A percentile compares a stretch with the other conserved stretches of the same genome.
These are phyloP conservation scores for Solanum peruvianum DNA, from an alignment of 257 asterid species.

Conservation along the genomic window DNA sequence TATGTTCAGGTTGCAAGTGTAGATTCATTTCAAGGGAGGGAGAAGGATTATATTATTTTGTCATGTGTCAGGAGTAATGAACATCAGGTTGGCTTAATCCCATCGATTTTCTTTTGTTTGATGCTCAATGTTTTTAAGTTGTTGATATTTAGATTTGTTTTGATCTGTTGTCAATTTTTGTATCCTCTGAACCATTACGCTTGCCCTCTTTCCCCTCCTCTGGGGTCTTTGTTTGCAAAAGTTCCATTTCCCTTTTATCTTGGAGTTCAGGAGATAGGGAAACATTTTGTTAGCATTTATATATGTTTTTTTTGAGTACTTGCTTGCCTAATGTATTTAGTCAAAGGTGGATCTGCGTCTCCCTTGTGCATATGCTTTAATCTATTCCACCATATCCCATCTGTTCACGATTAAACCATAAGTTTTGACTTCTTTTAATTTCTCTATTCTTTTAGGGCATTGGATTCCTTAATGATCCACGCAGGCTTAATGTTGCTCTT, in stretches of 20 bases:
- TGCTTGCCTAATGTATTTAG: neutral
- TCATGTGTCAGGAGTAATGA: slow-evolving; percentile 99
- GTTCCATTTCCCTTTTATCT: neutral
- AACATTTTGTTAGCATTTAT: neutral
- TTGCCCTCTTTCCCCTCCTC: neutral
- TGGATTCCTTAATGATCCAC: slow-evolving; percentile 98
- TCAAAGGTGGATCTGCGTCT: neutral
- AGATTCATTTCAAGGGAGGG: slow-evolving; percentile 99
- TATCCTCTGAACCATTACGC: neutral
- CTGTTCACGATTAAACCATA: neutral
- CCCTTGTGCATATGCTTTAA: neutral
- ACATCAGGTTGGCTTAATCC: slow-evolving; percentile 64
- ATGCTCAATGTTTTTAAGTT: neutral
- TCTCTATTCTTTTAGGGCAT: slow-evolving; percentile 52
- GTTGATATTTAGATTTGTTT: neutral
- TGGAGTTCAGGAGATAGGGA: neutral
- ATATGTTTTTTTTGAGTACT: neutral
- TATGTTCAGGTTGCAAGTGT: slow-evolving; percentile 88
- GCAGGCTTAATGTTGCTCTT: slow-evolving; percentile 97
- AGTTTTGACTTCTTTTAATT: neutral
- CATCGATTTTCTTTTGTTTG: neutral
- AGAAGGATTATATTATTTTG: slow-evolving; percentile 87
- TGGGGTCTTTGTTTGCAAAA: neutral
- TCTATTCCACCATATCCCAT: neutral
- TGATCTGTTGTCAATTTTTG: neutral